These are phyloP conservation scores for Coccomyxa subellipsoidea DNA, from an alignment of 163 green algal genomes.

Conservation along the genomic window DNA sequence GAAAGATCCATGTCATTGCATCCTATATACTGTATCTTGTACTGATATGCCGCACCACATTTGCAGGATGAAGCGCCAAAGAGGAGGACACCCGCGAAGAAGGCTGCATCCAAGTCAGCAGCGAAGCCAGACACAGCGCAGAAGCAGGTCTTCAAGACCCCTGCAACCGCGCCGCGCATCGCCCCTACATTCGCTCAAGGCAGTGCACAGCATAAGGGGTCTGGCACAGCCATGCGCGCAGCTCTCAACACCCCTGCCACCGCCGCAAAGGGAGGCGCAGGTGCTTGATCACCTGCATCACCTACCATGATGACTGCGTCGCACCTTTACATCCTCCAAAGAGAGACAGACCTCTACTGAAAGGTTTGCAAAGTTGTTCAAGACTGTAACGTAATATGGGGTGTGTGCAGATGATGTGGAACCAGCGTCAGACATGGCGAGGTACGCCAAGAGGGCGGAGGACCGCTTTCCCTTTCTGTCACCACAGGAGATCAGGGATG, in stretches of 20 bases:
- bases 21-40: background rate
- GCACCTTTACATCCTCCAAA: too few species aligned
- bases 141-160: background rate
- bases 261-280: background rate
- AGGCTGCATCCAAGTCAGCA: background rate
- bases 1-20: background rate
- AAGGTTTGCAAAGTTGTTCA: conserved; percentile 1
- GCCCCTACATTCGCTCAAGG: background rate
- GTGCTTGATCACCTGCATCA: background rate
- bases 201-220: conserved; percentile 14
- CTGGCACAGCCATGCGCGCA: background rate
- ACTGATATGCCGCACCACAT: conserved; percentile 4
- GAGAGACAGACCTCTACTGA: too few species aligned
- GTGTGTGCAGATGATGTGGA: conserved; percentile 9
- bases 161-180: background rate
- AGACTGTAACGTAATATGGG: background rate
- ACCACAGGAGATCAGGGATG: conserved; percentile 66
- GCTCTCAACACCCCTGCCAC: background rate
- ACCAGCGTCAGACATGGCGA: conserved; percentile 28
- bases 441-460: conserved; percentile 58
- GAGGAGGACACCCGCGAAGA: background rate
- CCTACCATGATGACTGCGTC: too few species aligned
- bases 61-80: background rate
- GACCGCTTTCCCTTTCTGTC: conserved; percentile 74
- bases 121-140: background rate